Evolutionary conservation across 2,329 filamentous ascomycete genomes (phyloP).

Genomic region (Cladosporium sp.): DNA sequence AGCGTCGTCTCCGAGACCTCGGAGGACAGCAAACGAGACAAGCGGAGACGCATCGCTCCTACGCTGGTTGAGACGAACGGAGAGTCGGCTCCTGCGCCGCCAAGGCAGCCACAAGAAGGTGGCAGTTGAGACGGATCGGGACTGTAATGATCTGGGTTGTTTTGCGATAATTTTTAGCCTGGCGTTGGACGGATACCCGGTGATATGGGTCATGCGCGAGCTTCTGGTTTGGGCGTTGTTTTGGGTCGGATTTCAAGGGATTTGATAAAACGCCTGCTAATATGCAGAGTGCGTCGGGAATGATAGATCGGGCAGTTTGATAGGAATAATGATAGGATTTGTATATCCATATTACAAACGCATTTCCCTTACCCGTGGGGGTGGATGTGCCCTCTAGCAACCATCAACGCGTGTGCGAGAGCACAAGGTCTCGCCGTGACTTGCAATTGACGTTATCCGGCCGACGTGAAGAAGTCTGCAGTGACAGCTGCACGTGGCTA

Average conservation of each 20-base stretch:
- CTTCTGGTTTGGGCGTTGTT: not conserved
- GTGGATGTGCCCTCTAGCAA: no score
- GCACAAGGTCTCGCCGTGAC: no score
- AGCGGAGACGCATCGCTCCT: constrained; percentile 44
- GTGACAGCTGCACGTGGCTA: no score
- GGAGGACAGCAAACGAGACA: constrained; percentile 33
- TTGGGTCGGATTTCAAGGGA: not conserved
- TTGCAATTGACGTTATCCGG: no score
- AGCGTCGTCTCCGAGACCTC: constrained; percentile 29
- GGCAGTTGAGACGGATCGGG: not conserved
- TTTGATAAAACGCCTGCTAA: not conserved
- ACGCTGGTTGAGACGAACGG: constrained; percentile 27
- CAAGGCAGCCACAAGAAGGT: not conserved
- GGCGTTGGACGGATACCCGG: constrained; percentile 11
- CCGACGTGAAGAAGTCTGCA: no score
- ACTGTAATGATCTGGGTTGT: not conserved
- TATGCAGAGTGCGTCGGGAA: not conserved
- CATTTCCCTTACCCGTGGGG: no score
- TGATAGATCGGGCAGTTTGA: not conserved
- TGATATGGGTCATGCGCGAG: not conserved
- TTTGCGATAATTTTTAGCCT: constrained; percentile 10
- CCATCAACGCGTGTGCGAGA: no score
- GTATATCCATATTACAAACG: no score
- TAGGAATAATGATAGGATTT: not conserved
- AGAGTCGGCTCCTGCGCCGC: not conserved